Conservation (phyloP, 1,284 basidiomycete species). For the Puccinia coronata region DNA sequence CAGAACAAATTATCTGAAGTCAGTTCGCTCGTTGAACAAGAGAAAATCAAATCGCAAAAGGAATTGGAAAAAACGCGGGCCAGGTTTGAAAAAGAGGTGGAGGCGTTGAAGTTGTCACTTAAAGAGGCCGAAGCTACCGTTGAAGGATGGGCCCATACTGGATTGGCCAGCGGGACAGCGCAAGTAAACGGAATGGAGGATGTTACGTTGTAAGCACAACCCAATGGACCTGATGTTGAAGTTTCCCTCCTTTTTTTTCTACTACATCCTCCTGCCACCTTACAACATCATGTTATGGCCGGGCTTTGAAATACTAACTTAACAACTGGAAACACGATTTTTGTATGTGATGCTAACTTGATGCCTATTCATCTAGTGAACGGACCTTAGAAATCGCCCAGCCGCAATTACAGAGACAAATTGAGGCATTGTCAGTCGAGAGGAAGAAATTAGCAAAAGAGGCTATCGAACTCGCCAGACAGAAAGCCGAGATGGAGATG, state of each 20-base stretch:
- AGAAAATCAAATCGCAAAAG: constrained; percentile 6
- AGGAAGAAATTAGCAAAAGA: constrained; percentile 27
- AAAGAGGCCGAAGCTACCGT: constrained; percentile 22
- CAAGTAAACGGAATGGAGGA: constrained; percentile 17
- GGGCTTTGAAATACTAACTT: too few species aligned
- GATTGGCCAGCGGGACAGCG: background rate
- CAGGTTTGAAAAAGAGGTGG: constrained; percentile 16
- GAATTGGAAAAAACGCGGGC: background rate
- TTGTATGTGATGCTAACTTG: too few species aligned
- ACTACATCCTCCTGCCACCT: too few species aligned
- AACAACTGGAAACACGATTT: too few species aligned
- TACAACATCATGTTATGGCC: too few species aligned
- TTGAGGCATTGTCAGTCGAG: constrained; percentile 5
- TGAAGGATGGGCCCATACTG: constrained; percentile 36
- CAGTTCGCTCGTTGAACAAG: constrained; percentile 14
- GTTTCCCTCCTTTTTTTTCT: too few species aligned
- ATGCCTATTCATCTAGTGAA: constrained; percentile 1
- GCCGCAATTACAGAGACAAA: background rate
- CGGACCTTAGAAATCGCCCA: background rate
- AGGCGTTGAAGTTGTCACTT: constrained; percentile 21
- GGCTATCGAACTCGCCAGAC: constrained; percentile 16
- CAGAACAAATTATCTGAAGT: constrained; percentile 1
- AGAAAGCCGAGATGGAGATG: constrained; percentile 17
- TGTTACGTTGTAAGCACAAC: background rate
- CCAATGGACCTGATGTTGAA: background rate